Conservation (phyloP, 2,329 filamentous ascomycete species). For the Nemania serpens region DNA sequence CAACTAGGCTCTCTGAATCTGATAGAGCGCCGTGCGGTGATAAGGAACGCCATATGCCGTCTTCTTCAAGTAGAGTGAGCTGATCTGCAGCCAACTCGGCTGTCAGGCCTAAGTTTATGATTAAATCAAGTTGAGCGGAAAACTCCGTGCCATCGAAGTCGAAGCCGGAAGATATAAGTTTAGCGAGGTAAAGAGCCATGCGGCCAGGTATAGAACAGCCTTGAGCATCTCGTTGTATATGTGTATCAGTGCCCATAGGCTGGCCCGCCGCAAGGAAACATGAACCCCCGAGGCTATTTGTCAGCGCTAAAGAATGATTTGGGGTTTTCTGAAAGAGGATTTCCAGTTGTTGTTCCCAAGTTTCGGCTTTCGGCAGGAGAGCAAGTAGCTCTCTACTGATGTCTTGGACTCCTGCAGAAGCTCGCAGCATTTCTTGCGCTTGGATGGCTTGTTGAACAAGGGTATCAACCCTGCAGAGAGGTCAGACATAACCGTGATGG, state of each 20-base stretch:
- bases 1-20: conserved; percentile 51
- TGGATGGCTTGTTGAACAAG: conserved; percentile 54
- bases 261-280: conserved; percentile 62
- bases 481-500: conserved; percentile 24
- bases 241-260: conserved; percentile 24
- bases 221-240: conserved; percentile 62
- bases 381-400: conserved; percentile 16
- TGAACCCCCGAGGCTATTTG: conserved; percentile 71
- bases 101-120: conserved; percentile 58
- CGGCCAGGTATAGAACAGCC: conserved; percentile 75
- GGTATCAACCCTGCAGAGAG: conserved; percentile 52
- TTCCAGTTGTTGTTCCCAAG: conserved; percentile 69
- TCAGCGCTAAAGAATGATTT: conserved; percentile 71
- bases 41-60: conserved; percentile 54
- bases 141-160: conserved; percentile 47
- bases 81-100: conserved; percentile 60
- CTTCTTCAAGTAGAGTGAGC: conserved; percentile 49
- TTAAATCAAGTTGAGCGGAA: conserved; percentile 52
- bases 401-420: conserved; percentile 43
- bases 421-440: conserved; percentile 44
- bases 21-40: conserved; percentile 42
- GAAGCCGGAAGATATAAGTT: conserved; percentile 55
- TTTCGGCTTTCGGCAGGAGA: conserved; percentile 65
- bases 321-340: conserved; percentile 58
- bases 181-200: conserved; percentile 72